phyloP scores from a whole-genome alignment of 2,329 filamentous ascomycete genomes.

The Colletotrichum sidae region DNA sequence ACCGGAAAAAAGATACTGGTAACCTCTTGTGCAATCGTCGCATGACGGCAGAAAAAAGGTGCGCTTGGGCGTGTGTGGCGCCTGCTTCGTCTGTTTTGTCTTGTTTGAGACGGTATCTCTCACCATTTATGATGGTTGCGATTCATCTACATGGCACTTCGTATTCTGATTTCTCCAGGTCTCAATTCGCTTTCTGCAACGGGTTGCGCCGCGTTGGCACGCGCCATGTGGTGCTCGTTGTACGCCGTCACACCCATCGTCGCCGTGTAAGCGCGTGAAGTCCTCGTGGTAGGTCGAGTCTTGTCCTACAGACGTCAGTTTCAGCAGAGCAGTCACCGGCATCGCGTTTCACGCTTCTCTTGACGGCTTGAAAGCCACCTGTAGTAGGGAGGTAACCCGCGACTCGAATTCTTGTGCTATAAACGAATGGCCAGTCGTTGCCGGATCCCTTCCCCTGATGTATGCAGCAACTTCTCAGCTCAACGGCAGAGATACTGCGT shows the following conservation, averaged over 20 bases:
- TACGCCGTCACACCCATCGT: conserved; percentile 6
- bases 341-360: background rate
- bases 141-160: conserved; percentile 25
- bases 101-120: conserved; percentile 1
- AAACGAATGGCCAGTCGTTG: conserved; percentile 19
- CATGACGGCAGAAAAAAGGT: background rate
- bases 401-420: conserved; percentile 27
- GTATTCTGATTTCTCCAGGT: conserved; percentile 5
- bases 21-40: no score
- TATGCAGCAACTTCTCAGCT: background rate
- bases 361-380: background rate
- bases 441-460: background rate
- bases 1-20: no score
- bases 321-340: background rate
- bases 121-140: background rate
- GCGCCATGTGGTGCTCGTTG: conserved; percentile 21
- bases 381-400: background rate
- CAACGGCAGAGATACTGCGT: background rate
- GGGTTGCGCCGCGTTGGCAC: conserved; percentile 6
- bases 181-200: conserved; percentile 16
- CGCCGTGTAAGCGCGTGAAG: background rate
- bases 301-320: conserved; percentile 8
- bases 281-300: conserved; percentile 14
- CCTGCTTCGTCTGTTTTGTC: conserved; percentile 18
- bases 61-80: background rate